Evolutionary conservation across 768 basidiomycete genomes (phyloP).

Genomic region (Rhizopogon salebrosus): DNA sequence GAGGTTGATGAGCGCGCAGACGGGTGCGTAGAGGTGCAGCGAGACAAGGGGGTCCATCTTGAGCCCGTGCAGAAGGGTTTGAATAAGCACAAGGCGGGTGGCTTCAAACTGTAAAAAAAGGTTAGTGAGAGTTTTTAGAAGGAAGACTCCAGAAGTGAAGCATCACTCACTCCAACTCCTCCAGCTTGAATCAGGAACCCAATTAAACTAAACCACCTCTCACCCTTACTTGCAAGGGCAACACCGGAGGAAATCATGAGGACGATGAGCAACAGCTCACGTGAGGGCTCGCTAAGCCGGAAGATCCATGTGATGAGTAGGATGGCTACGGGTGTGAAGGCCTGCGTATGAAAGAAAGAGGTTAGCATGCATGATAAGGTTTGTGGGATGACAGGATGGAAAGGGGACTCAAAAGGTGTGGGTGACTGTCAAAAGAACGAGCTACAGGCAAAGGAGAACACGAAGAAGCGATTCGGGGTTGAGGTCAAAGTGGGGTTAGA

Average conservation of each 20-base stretch:
- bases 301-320: constrained; percentile 90
- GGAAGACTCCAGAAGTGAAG: neutral
- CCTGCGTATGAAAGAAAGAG: constrained; percentile 39
- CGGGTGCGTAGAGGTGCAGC: constrained; percentile 93
- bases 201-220: constrained; percentile 76
- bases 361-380: neutral
- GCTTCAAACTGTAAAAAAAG: constrained; percentile 69
- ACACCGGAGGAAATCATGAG: constrained; percentile 89
- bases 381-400: neutral
- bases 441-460: too few species aligned
- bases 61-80: constrained; percentile 87
- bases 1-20: constrained; percentile 89
- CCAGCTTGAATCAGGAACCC: constrained; percentile 87
- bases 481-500: too few species aligned
- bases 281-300: constrained; percentile 84
- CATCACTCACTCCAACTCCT: constrained; percentile 68
- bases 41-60: constrained; percentile 98
- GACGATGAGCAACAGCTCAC: constrained; percentile 77
- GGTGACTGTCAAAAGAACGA: too few species aligned
- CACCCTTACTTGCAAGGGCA: constrained; percentile 85
- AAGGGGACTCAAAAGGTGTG: too few species aligned
- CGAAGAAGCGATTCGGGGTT: too few species aligned
- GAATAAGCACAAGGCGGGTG: constrained; percentile 92
- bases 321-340: constrained; percentile 86
- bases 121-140: neutral